Evolutionary conservation across 768 basidiomycete species (phyloP).

Genomic region (Thelephora aurantiotincta): DNA sequence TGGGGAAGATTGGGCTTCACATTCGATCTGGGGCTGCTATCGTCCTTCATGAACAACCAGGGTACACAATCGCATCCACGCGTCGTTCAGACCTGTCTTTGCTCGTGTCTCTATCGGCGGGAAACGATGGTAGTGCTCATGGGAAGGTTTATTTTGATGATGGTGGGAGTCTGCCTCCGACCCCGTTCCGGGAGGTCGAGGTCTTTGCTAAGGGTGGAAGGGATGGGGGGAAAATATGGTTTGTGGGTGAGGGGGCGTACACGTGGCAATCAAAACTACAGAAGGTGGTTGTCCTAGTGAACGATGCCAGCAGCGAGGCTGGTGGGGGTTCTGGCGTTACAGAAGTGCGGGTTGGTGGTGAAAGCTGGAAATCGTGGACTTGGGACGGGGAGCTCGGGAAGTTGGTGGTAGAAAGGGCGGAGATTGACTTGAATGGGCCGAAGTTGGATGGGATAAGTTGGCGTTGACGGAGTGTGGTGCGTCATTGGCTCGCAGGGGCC

Average conservation of each 20-base stretch:
- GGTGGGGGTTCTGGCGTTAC: slow-evolving; percentile 18
- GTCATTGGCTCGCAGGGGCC: too few species aligned
- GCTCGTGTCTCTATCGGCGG: slow-evolving; percentile 33
- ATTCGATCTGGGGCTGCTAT: slow-evolving; percentile 56
- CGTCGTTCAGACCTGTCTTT: slow-evolving; percentile 45
- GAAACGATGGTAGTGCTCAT: slow-evolving; percentile 30
- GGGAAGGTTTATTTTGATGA: slow-evolving; percentile 61
- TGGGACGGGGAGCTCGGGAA: not conserved
- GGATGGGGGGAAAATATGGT: slow-evolving; percentile 18
- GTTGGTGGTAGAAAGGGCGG: not conserved
- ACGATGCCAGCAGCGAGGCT: slow-evolving; percentile 18
- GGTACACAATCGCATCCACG: slow-evolving; percentile 57
- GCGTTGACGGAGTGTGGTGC: too few species aligned
- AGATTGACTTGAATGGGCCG: not conserved
- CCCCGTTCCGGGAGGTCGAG: slow-evolving; percentile 32
- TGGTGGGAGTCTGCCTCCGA: slow-evolving; percentile 46
- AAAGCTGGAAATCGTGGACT: not conserved
- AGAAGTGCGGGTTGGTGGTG: not conserved
- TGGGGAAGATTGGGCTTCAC: slow-evolving; percentile 66
- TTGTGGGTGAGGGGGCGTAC: slow-evolving; percentile 27
- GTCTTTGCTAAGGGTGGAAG: slow-evolving; percentile 24
- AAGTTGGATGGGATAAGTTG: too few species aligned
- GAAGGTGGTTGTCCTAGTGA: slow-evolving; percentile 45
- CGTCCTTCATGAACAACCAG: slow-evolving; percentile 46
- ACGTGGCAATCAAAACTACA: slow-evolving; percentile 31